Conservation (phyloP, 306 rosid species). For the Delonix regia region DNA sequence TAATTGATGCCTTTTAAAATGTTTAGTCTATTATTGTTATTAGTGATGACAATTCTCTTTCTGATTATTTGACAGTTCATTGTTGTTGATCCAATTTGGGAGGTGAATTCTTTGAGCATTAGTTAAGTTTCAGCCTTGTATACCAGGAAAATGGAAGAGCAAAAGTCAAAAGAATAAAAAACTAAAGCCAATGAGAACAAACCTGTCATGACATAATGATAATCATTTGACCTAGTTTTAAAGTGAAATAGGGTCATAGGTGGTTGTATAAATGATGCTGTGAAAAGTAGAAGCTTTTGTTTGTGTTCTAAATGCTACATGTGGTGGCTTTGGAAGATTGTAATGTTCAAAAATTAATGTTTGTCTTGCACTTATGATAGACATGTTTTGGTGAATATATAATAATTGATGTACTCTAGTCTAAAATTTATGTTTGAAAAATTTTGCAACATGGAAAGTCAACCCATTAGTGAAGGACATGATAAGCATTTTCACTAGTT, state of each 20-base stretch:
- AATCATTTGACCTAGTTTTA: constrained; percentile 21
- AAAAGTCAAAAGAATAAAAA: constrained; percentile 87
- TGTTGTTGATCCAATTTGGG: constrained; percentile 18
- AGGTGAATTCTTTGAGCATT: constrained; percentile 12
- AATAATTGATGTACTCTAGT: constrained; percentile 1
- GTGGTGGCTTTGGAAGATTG: neutral
- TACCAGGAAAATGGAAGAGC: constrained; percentile 87
- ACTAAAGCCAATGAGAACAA: constrained; percentile 91
- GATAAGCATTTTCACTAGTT: neutral
- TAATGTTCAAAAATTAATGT: constrained; percentile 14
- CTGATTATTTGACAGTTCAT: neutral
- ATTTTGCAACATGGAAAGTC: neutral
- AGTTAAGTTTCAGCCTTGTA: constrained; percentile 6
- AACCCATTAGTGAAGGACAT: neutral
- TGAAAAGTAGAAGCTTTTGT: neutral
- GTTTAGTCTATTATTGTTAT: neutral
- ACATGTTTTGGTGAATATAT: neutral
- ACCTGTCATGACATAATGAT: constrained; percentile 93
- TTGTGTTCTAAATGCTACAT: neutral
- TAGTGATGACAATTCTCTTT: neutral
- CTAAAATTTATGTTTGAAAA: neutral
- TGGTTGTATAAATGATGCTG: constrained; percentile 17
- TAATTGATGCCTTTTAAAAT: neutral
- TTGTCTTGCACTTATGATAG: constrained; percentile 7
- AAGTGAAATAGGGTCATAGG: constrained; percentile 27